phyloP scores from a whole-genome alignment of 1,284 basidiomycete genomes.

The Serendipita sp. region DNA sequence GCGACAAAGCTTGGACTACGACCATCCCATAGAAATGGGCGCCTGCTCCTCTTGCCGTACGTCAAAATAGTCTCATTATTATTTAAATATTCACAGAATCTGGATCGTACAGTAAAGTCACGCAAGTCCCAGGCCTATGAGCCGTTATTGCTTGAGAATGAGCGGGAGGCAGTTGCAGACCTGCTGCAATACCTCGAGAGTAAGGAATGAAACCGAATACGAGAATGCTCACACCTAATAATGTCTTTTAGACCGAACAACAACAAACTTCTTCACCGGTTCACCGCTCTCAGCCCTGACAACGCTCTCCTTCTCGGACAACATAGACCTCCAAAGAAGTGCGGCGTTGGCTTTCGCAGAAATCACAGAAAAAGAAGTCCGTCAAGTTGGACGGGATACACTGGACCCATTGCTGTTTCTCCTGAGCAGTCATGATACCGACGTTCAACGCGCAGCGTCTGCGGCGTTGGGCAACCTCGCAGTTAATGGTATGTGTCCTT shows the following conservation, averaged over 20 bases:
- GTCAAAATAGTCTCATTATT: no score
- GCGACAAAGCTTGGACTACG: no score
- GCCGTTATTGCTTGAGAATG: slow-evolving; percentile 50
- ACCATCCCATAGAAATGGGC: no score
- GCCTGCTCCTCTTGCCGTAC: no score
- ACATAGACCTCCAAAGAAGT: slow-evolving; percentile 96
- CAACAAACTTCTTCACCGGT: slow-evolving; percentile 91
- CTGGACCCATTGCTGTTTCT: slow-evolving; percentile 68
- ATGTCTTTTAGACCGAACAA: slow-evolving; percentile 62
- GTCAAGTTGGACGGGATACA: slow-evolving; percentile 92
- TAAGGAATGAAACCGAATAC: slow-evolving; percentile 28
- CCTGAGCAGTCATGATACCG: slow-evolving; percentile 48
- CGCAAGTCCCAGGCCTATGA: no score
- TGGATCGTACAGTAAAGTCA: no score
- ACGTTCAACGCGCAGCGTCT: slow-evolving; percentile 95
- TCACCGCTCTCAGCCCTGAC: slow-evolving; percentile 87
- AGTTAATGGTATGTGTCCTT: slow-evolving; percentile 72
- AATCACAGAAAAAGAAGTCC: slow-evolving; percentile 99
- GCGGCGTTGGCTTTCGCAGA: slow-evolving; percentile 98
- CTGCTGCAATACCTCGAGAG: slow-evolving; percentile 96
- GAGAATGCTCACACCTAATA: slow-evolving; percentile 5
- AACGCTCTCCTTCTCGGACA: slow-evolving; percentile 96
- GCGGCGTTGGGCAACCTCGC: slow-evolving; percentile 98
- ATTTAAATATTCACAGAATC: no score
- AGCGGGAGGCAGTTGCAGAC: slow-evolving; percentile 96